Percentiles rank a stretch among this genome's conserved stretches.
These are phyloP conservation scores for Kwoniella botswanensis DNA, from an alignment of 768 basidiomycete genomes.

Conservation along the genomic window DNA sequence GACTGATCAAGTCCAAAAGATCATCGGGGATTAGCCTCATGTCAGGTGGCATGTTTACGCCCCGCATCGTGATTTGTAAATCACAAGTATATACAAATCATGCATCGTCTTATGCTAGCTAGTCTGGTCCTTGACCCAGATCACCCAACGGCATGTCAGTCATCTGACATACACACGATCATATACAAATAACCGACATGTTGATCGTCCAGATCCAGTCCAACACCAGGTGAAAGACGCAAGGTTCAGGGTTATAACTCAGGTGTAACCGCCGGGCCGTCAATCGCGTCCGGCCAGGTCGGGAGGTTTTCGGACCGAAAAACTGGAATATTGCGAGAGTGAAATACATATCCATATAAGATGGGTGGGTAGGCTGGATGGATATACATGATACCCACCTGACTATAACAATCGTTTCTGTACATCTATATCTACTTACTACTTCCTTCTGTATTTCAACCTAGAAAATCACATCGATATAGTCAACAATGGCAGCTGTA, in stretches of 20 bases:
- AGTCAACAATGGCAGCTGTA: conserved; percentile 35
- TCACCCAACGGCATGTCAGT: too few relatives aligned
- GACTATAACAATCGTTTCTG: background rate
- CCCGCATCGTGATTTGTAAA: too few relatives aligned
- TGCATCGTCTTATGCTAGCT: too few relatives aligned
- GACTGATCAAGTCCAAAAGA: too few relatives aligned
- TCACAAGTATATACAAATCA: too few relatives aligned
- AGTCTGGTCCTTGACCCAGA: too few relatives aligned
- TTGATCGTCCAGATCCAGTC: too few relatives aligned
- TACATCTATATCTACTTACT: conserved; percentile 5
- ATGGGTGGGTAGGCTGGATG: conserved; percentile 7
- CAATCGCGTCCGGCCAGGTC: conserved; percentile 1
- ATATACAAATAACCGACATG: too few relatives aligned
- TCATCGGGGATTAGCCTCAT: too few relatives aligned
- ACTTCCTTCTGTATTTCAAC: background rate
- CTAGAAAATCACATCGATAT: background rate
- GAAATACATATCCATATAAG: background rate
- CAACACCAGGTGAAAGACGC: too few relatives aligned
- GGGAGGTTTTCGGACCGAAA: conserved; percentile 14
- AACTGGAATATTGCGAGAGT: background rate
- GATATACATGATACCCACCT: conserved; percentile 8
- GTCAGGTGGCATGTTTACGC: too few relatives aligned
- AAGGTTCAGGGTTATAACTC: background rate
- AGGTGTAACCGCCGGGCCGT: conserved; percentile 10
- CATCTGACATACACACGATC: too few relatives aligned